Conservation (phyloP, 805 yeast species). For the Cyberlindnera mycetangii region DNA sequence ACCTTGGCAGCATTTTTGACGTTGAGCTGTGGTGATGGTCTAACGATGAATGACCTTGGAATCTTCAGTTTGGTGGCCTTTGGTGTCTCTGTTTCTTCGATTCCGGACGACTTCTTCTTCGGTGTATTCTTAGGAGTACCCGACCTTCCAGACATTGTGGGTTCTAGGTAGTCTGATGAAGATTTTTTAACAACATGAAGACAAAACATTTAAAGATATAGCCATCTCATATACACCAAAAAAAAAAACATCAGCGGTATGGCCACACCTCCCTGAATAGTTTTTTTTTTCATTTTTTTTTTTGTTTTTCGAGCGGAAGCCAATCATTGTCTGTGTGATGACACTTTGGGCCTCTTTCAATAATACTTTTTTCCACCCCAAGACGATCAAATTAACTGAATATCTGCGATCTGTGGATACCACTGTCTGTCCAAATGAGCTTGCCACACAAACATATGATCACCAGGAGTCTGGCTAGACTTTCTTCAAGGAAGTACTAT, state of each 20-base stretch:
- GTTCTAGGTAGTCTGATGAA: neutral
- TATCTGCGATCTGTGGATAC: neutral
- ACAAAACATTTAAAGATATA: neutral
- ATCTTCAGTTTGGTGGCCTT: conserved; percentile 32
- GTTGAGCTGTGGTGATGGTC: conserved; percentile 33
- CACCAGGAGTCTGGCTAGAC: neutral
- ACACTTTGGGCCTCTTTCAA: neutral
- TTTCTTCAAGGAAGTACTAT: conserved; percentile 1
- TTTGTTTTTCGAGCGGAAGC: neutral
- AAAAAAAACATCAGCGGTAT: neutral
- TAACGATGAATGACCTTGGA: conserved; percentile 37
- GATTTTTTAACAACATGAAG: too few species aligned
- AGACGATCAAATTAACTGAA: too few species aligned
- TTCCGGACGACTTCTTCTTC: conserved; percentile 29
- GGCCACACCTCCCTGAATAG: neutral
- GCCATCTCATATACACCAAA: neutral
- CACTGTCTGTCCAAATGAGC: neutral
- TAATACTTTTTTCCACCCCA: too few species aligned
- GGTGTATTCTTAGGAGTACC: conserved; percentile 26
- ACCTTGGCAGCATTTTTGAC: conserved; percentile 37
- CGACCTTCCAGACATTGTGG: conserved; percentile 14
- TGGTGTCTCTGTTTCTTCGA: conserved; percentile 16
- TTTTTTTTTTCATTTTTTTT: conserved; percentile 1
- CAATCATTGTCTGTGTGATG: neutral
- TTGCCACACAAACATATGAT: neutral